phyloP scores from a whole-genome alignment of 306 rosid genomes.

The Hippophae tibetana region DNA sequence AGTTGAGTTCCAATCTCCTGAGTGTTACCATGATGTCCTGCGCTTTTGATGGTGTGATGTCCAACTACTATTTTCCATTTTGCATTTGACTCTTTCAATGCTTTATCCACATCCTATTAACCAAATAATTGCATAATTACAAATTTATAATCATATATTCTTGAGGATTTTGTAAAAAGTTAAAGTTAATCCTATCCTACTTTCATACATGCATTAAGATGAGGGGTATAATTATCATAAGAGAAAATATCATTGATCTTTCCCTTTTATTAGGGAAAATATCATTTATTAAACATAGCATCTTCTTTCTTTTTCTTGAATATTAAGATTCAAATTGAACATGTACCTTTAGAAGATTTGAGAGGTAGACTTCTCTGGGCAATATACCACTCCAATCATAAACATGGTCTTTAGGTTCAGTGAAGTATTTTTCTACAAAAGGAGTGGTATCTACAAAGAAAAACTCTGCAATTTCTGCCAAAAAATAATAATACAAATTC shows the following conservation, averaged over 20 bases:
- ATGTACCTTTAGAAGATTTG: conserved; percentile 47
- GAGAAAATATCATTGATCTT: no score
- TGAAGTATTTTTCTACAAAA: conserved; percentile 45
- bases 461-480: conserved; percentile 46
- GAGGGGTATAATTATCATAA: no score
- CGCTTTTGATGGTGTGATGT: conserved; percentile 68
- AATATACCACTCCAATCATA: conserved; percentile 63
- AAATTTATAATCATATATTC: no score
- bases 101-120: conserved; percentile 37
- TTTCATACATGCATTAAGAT: no score
- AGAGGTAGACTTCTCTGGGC: conserved; percentile 41
- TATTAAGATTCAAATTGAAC: background rate
- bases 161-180: no score
- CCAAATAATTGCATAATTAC: background rate
- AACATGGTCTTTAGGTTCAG: conserved; percentile 25
- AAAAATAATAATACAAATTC: background rate
- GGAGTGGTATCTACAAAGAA: conserved; percentile 80
- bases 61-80: conserved; percentile 84
- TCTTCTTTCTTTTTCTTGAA: no score
- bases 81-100: conserved; percentile 49
- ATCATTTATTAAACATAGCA: no score
- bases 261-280: no score
- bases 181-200: no score
- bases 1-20: conserved; percentile 48
- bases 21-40: conserved; percentile 60